Percentiles rank a stretch among this genome's conserved stretches.
phyloP scores from a whole-genome alignment of 257 asterid species.

The Nicotiana knightiana region DNA sequence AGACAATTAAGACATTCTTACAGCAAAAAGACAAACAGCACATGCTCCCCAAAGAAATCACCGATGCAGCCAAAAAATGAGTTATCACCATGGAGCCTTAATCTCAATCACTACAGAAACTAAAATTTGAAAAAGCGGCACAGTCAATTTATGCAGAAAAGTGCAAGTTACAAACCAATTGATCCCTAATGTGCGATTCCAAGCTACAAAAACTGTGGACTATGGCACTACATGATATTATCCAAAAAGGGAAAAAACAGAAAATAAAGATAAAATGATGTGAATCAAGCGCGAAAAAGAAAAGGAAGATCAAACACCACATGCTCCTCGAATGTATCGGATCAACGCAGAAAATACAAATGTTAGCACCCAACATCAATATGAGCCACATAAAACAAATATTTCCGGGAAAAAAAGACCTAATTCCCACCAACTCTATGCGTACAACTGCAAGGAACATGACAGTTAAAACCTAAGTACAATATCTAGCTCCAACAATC shows the following conservation, averaged over 20 bases:
- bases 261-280: background rate
- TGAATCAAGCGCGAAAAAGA: background rate
- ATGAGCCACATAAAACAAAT: background rate
- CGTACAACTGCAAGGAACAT: background rate
- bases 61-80: background rate
- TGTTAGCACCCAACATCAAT: background rate
- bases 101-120: background rate
- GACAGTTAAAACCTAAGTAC: background rate
- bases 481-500: background rate
- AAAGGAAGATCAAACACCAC: background rate
- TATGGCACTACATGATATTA: no score
- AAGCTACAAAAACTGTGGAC: background rate
- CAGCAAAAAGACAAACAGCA: background rate
- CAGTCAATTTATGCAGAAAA: background rate
- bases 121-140: background rate
- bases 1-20: no score
- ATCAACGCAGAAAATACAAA: no score
- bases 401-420: background rate
- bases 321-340: background rate
- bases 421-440: background rate
- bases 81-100: background rate
- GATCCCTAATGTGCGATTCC: background rate
- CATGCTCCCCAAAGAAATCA: background rate
- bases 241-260: background rate
- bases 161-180: background rate